Evolutionary conservation across 257 asterid genomes (phyloP).

Genomic region (Eucommia ulmoides): DNA sequence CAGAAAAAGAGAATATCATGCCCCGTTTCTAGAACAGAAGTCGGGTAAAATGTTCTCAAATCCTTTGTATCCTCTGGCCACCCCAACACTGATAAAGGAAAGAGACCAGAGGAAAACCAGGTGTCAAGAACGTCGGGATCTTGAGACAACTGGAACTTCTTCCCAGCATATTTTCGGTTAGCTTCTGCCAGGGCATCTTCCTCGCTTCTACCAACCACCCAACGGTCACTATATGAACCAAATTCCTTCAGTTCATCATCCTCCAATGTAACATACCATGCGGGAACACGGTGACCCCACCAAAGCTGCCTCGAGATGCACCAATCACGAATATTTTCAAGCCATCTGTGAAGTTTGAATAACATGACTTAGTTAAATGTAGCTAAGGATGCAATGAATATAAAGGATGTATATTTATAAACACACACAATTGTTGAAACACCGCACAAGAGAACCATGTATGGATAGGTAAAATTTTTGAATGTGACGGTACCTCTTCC

Average conservation of each 20-base stretch:
- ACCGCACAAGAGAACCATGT: too few species aligned
- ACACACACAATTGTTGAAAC: too few species aligned
- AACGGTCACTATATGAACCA: constrained; percentile 49
- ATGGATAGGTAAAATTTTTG: too few species aligned
- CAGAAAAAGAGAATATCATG: constrained; percentile 90
- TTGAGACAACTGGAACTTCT: constrained; percentile 51
- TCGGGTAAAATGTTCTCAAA: constrained; percentile 68
- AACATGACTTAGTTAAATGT: background rate
- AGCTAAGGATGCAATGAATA: background rate
- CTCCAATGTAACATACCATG: constrained; percentile 75
- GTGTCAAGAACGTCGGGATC: constrained; percentile 96
- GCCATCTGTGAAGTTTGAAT: constrained; percentile 63
- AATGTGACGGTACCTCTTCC: constrained; percentile 55
- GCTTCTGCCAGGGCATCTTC: constrained; percentile 66
- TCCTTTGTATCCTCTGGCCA: constrained; percentile 92
- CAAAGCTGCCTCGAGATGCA: constrained; percentile 97
- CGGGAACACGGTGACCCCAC: constrained; percentile 98
- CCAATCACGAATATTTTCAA: constrained; percentile 94
- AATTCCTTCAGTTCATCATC: constrained; percentile 61
- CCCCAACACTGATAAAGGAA: constrained; percentile 81
- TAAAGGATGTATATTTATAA: too few species aligned
- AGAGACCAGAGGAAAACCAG: constrained; percentile 95
- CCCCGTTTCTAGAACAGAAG: constrained; percentile 92
- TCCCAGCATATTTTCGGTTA: constrained; percentile 38
- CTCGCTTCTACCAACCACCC: constrained; percentile 81